Conservation (phyloP, 2,329 filamentous ascomycete genomes). For the Paraconiothyrium sp. region DNA sequence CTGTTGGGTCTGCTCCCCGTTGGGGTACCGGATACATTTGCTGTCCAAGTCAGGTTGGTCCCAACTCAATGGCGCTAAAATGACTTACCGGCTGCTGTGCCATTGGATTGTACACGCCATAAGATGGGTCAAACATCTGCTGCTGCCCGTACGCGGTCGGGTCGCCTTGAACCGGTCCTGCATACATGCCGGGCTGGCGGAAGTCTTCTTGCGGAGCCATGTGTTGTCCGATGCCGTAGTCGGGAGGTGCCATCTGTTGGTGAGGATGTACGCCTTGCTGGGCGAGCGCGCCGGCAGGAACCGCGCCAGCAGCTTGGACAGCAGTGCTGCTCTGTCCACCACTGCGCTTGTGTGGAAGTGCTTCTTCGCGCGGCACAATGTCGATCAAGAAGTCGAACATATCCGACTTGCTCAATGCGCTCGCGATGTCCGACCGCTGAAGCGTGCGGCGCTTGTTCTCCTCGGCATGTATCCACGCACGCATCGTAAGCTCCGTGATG, state of each 20-base stretch:
- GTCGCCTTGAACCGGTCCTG: slow-evolving; percentile 78
- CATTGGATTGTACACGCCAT: slow-evolving; percentile 76
- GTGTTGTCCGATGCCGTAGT: slow-evolving; percentile 66
- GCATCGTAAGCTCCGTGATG: slow-evolving; percentile 98
- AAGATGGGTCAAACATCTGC: slow-evolving; percentile 84
- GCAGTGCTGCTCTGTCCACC: slow-evolving; percentile 49
- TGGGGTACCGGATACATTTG: slow-evolving; percentile 52
- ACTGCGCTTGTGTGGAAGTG: slow-evolving; percentile 79
- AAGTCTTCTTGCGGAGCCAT: slow-evolving; percentile 74
- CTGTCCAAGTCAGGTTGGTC: slow-evolving; percentile 18
- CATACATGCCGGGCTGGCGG: slow-evolving; percentile 83
- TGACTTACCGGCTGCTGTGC: slow-evolving; percentile 79
- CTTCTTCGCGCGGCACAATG: slow-evolving; percentile 96
- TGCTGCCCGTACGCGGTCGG: slow-evolving; percentile 80
- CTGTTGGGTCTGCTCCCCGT: slow-evolving; percentile 49
- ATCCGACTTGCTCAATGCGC: slow-evolving; percentile 93
- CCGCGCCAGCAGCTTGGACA: slow-evolving; percentile 49
- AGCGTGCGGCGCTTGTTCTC: slow-evolving; percentile 97
- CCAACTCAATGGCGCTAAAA: neutral
- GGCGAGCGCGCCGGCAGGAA: slow-evolving; percentile 44
- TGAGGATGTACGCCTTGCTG: slow-evolving; percentile 56
- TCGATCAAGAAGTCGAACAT: slow-evolving; percentile 99
- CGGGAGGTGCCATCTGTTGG: slow-evolving; percentile 64
- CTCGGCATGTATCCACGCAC: slow-evolving; percentile 98
- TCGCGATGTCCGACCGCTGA: slow-evolving; percentile 95